Evolutionary conservation across 2,329 filamentous ascomycete genomes (phyloP), one percentile per base, ranked within the genome.

Genomic region (Fusarium sp.): DNA sequence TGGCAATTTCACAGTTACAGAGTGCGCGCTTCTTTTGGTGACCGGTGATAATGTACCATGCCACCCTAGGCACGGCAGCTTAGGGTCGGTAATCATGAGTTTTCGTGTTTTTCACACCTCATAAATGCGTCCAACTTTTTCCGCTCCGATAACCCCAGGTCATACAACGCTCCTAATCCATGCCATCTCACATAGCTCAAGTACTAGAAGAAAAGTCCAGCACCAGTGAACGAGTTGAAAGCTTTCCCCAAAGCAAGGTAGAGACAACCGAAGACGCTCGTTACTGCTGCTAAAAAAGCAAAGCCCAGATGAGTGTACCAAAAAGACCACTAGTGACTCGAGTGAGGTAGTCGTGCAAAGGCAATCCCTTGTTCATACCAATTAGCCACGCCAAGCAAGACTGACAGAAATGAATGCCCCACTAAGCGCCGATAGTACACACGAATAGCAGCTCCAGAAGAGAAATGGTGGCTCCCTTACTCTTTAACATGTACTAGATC

Each of bases 311-410:
- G 0, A 61, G 61, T 1, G 62, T 57, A 7, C 24, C 6, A 16
- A 56, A 64, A 2, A 56, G 66, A 13, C 27, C 61, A 2, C 52
- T 16, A 2, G 56, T 22, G 7, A 68, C 22, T 16, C 45, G 10
- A 18, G 35, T 22, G 18, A 64, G 45, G 37, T 68, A 22, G 5
- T 8, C 16, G n/a, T 54, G 31, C 31, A 64, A 47, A 2, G 66
- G 66, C 9, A 68, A 52, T 2, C 66, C 61, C 9, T 57, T 56
- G 45, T 68, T 47, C 8, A 45, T 52, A 16, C 54, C 47, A 24
- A 68, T 47, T 5, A 56, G 10, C 66, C 66, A 64, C n/a, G 66
- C 66, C 35, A 64, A 31, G 4, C 61, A 42, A 14, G 54, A 68
- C 40, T 68, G 66, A 56, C 61, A 68, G 4, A 56, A 40, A 34